These are phyloP conservation scores for Zasmidium cellare DNA, from an alignment of 2,329 filamentous ascomycete genomes.

Conservation along the genomic window DNA sequence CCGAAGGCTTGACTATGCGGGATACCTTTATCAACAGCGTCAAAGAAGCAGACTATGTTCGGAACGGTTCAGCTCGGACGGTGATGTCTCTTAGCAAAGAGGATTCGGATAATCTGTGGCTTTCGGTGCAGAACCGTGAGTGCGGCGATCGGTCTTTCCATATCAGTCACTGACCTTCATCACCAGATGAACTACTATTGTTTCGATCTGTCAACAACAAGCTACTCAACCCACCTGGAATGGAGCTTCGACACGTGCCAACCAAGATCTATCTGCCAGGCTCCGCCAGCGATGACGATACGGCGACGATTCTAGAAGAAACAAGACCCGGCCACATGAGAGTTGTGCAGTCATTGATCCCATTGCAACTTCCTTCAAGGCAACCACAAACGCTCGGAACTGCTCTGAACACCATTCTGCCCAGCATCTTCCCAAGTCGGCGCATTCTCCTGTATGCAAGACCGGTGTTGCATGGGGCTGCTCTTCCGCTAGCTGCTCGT, in stretches of 20 bases:
- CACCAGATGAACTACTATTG: conserved; percentile 66
- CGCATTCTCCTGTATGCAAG: conserved; percentile 81
- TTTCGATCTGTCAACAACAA: conserved; percentile 75
- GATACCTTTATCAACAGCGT: conserved; percentile 70
- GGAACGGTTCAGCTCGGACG: conserved; percentile 83
- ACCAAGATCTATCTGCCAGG: conserved; percentile 80
- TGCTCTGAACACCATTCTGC: conserved; percentile 73
- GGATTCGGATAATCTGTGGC: conserved; percentile 80
- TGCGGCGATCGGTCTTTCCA: conserved; percentile 8
- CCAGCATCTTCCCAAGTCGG: conserved; percentile 81
- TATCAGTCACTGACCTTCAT: conserved; percentile 6
- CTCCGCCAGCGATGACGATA: conserved; percentile 38
- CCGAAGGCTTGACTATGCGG: conserved; percentile 56
- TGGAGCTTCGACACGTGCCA: conserved; percentile 78
- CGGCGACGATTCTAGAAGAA: conserved; percentile 35
- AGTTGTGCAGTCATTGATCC: conserved; percentile 72
- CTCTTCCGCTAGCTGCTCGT: conserved; percentile 75
- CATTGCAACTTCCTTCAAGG: conserved; percentile 43
- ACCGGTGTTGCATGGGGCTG: conserved; percentile 80
- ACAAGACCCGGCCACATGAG: conserved; percentile 42
- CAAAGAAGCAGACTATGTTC: conserved; percentile 81
- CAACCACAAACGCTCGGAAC: conserved; percentile 72
- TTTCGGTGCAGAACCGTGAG: conserved; percentile 71
- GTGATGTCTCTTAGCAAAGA: conserved; percentile 87
- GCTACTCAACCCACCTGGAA: conserved; percentile 71